A percentile compares a stretch with the other conserved stretches of the same genome.
These are phyloP conservation scores for Mortierella sp. DNA, from an alignment of 371 early-diverging fungal species.

Conservation along the genomic window DNA sequence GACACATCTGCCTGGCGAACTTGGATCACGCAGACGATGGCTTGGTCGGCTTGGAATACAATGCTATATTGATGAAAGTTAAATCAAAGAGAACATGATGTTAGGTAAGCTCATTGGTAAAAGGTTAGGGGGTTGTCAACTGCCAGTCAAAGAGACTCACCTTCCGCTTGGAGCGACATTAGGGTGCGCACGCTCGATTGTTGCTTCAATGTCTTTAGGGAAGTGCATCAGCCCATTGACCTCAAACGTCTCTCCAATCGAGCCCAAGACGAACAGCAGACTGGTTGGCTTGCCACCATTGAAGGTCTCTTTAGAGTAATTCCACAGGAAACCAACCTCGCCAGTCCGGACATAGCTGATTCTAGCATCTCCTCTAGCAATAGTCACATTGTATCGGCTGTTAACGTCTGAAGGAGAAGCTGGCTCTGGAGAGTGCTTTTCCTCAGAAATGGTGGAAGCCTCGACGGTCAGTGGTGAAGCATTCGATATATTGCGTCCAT, in stretches of 20 bases:
- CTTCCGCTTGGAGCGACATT: slow-evolving; percentile 68
- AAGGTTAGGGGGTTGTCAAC: background rate
- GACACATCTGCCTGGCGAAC: slow-evolving; percentile 63
- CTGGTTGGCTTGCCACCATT: slow-evolving; percentile 65
- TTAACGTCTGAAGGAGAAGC: slow-evolving; percentile 47
- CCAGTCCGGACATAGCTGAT: slow-evolving; percentile 86
- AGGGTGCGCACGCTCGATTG: slow-evolving; percentile 72
- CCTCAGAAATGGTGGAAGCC: slow-evolving; percentile 25
- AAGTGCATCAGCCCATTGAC: slow-evolving; percentile 81
- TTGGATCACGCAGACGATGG: slow-evolving; percentile 66
- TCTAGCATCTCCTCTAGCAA: slow-evolving; percentile 73
- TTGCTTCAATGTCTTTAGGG: slow-evolving; percentile 78
- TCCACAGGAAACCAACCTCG: slow-evolving; percentile 87
- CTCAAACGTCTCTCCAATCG: slow-evolving; percentile 77
- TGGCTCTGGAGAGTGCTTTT: slow-evolving; percentile 20
- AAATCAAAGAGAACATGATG: background rate
- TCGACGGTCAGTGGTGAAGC: slow-evolving; percentile 43
- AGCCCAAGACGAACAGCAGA: slow-evolving; percentile 83
- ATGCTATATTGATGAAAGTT: slow-evolving; percentile 43
- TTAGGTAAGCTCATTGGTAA: background rate
- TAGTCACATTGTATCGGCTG: slow-evolving; percentile 59
- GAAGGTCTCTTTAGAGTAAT: slow-evolving; percentile 57
- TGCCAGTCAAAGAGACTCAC: slow-evolving; percentile 46
- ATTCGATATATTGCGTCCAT: slow-evolving; percentile 44
- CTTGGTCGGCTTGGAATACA: slow-evolving; percentile 66